phyloP scores from a whole-genome alignment of 73 alveolate species.

The Uronychia binucleata region DNA sequence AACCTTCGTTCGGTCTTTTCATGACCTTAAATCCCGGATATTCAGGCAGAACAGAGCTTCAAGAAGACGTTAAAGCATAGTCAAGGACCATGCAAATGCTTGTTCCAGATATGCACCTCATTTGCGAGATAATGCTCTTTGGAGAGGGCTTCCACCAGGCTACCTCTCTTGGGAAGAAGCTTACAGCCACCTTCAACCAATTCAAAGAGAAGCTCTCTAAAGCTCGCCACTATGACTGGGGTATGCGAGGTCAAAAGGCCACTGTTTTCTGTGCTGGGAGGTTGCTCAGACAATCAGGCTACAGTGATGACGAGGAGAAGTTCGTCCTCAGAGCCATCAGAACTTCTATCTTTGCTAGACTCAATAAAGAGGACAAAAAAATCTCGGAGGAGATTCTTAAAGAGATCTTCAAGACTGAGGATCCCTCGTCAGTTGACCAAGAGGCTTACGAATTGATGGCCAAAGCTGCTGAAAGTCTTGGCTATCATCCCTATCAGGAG shows the following conservation, averaged over 20 bases:
- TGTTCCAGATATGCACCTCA: slow-evolving; percentile 84
- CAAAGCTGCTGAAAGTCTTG: too few relatives aligned
- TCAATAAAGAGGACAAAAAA: too few relatives aligned
- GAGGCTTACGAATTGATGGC: too few relatives aligned
- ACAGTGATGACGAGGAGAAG: too few relatives aligned
- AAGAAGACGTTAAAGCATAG: slow-evolving; percentile 84
- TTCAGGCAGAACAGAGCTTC: slow-evolving; percentile 97
- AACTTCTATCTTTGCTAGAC: too few relatives aligned
- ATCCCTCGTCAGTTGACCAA: too few relatives aligned
- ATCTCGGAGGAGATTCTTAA: too few relatives aligned
- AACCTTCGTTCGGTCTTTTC: slow-evolving; percentile 87
- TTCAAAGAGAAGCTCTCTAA: slow-evolving; percentile 61
- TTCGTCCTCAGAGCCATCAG: too few relatives aligned
- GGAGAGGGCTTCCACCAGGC: slow-evolving; percentile 66
- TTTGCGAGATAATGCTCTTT: slow-evolving; percentile 63
- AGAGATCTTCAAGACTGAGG: too few relatives aligned
- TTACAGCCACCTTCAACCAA: slow-evolving; percentile 51
- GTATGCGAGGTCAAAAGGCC: slow-evolving; percentile 72
- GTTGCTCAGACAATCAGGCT: too few relatives aligned
- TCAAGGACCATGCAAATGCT: slow-evolving; percentile 93
- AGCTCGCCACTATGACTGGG: slow-evolving; percentile 64
- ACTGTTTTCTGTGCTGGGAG: too few relatives aligned
- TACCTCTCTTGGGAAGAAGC: slow-evolving; percentile 62
- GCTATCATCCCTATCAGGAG: too few relatives aligned
- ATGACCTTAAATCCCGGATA: slow-evolving; percentile 97